These are phyloP conservation scores for Trichosporon ovoides DNA, from an alignment of 1,284 basidiomycete species.

Conservation along the genomic window DNA sequence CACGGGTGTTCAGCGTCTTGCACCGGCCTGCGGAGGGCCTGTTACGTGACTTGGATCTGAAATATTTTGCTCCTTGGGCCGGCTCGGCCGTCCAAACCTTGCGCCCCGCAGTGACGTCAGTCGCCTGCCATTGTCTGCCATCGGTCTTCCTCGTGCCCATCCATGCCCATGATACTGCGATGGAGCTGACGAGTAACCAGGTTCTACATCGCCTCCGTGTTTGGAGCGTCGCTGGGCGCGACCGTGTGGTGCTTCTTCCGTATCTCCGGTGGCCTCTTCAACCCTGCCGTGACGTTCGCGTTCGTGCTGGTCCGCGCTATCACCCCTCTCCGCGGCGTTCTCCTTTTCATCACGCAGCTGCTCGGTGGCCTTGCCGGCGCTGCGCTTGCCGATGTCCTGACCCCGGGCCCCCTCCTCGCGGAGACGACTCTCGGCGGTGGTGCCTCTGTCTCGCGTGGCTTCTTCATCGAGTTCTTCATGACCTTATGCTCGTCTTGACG, in stretches of 20 bases:
- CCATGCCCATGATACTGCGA: background rate
- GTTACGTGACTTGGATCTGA: too few relatives aligned
- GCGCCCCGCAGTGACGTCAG: background rate
- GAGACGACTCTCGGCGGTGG: constrained; percentile 46
- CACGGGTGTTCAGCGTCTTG: background rate
- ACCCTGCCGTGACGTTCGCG: constrained; percentile 51
- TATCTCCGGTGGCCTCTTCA: constrained; percentile 48
- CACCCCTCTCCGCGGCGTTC: constrained; percentile 43
- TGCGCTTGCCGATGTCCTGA: constrained; percentile 46
- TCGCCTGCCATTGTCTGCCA: background rate
- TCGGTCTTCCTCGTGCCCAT: background rate
- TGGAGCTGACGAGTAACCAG: constrained; percentile 34
- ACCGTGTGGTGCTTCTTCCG: constrained; percentile 52
- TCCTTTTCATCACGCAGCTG: constrained; percentile 49
- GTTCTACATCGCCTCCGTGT: constrained; percentile 51
- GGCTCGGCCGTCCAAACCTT: background rate
- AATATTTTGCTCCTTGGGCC: background rate
- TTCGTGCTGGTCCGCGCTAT: constrained; percentile 50
- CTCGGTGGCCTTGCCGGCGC: constrained; percentile 51
- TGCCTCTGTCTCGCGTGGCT: constrained; percentile 34
- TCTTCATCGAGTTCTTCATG: constrained; percentile 51
- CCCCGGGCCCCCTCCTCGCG: constrained; percentile 43
- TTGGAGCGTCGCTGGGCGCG: constrained; percentile 50
- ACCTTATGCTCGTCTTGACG: constrained; percentile 48
- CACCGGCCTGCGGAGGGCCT: too few relatives aligned